These are phyloP conservation scores for Monosporascus sp. DNA, from an alignment of 2,329 filamentous ascomycete genomes.

Conservation along the genomic window DNA sequence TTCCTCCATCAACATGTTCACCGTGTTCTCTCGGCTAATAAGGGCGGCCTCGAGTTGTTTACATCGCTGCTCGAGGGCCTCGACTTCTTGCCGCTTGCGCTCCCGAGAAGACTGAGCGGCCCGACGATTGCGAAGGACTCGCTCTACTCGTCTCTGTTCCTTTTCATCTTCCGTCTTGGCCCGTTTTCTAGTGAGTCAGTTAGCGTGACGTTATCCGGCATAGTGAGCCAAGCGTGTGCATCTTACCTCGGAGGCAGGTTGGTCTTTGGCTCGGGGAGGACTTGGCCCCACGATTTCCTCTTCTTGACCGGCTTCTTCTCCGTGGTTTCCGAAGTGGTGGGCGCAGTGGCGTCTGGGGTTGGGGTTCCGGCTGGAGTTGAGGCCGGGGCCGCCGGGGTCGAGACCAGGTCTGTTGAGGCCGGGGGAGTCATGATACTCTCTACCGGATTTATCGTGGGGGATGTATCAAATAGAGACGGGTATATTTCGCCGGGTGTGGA, in stretches of 20 bases:
- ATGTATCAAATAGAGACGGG: conserved; percentile 41
- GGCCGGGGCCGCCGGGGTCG: neutral
- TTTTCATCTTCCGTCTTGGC: conserved; percentile 99
- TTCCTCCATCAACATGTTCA: conserved; percentile 43
- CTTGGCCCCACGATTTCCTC: conserved; percentile 97
- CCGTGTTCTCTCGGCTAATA: conserved; percentile 51
- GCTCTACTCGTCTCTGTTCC: conserved; percentile 94
- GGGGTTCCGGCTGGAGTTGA: conserved; percentile 10
- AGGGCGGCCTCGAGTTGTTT: conserved; percentile 62
- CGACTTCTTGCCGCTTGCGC: conserved; percentile 82
- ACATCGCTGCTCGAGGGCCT: conserved; percentile 74
- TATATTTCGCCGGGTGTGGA: conserved; percentile 45
- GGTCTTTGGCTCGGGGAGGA: conserved; percentile 93
- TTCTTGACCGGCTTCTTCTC: conserved; percentile 78
- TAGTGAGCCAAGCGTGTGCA: conserved; percentile 1
- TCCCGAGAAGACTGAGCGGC: conserved; percentile 96
- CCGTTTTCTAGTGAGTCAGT: conserved; percentile 61
- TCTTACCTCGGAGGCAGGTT: conserved; percentile 82
- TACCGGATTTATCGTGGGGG: conserved; percentile 37
- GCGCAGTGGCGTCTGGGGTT: conserved; percentile 13
- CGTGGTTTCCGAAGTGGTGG: conserved; percentile 14
- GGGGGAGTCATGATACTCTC: conserved; percentile 44
- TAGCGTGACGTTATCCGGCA: conserved; percentile 17
- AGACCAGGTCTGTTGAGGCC: conserved; percentile 27
- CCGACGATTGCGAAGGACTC: conserved; percentile 90